These are phyloP conservation scores for Cyclanthera cordifolia DNA, from an alignment of 306 rosid genomes.

Conservation along the genomic window DNA sequence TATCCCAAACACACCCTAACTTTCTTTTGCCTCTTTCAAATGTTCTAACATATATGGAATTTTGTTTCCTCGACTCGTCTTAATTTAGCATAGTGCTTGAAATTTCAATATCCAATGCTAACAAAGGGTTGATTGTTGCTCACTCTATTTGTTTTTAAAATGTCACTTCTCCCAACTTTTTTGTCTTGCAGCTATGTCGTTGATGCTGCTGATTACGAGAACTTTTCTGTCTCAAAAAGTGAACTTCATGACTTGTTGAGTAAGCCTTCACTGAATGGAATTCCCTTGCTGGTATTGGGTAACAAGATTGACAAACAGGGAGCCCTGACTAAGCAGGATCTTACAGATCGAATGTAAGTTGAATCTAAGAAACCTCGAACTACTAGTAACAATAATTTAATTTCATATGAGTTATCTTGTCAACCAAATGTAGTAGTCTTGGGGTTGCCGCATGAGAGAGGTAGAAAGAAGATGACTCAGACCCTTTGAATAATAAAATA, in stretches of 20 bases:
- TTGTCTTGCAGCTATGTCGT: constrained; percentile 44
- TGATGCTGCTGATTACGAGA: constrained; percentile 52
- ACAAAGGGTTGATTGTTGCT: neutral
- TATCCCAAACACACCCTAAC: neutral
- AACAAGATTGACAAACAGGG: constrained; percentile 54
- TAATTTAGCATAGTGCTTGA: neutral
- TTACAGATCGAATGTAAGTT: constrained; percentile 53
- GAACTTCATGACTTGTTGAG: constrained; percentile 59
- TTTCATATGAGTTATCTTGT: too few species aligned
- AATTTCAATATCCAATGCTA: neutral
- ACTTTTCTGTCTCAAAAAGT: constrained; percentile 36
- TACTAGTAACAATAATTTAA: too few species aligned
- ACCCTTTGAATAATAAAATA: too few species aligned
- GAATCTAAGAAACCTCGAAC: neutral
- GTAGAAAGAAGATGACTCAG: too few species aligned
- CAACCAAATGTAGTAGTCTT: too few species aligned
- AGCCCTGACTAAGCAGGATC: constrained; percentile 37
- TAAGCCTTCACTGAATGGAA: constrained; percentile 46
- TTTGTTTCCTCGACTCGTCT: neutral
- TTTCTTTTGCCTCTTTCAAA: neutral
- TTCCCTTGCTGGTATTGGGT: constrained; percentile 46
- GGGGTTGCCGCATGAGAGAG: too few species aligned
- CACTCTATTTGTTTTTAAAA: neutral
- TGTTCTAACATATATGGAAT: neutral
- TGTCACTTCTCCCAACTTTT: neutral